Base-by-base conservation (phyloP, 495 filamentous ascomycete species). In the Acidiella bohemica region DNA sequence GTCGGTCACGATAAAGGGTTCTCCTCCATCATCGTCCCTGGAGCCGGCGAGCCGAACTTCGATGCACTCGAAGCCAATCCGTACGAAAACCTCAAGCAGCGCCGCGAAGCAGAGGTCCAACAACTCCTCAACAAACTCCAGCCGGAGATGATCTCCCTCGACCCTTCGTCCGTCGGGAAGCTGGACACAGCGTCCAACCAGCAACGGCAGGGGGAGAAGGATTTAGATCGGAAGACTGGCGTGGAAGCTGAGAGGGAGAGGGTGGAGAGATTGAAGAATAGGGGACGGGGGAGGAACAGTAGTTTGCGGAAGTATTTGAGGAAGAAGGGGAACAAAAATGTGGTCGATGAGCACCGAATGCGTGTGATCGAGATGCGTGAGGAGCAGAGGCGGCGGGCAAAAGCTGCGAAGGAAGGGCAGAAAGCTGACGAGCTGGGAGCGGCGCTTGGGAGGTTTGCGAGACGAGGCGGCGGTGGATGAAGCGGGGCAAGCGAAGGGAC, bases 1-100 rank as follows among this genome's bases (percentile, higher is more conserved):
- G 67, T 93, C 17, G 73, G 76, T 0, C 92, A 95, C 64, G 67
- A 80, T 55, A 63, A 80, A 45, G 92, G 90, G 2, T 95, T 95
- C 62, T 79, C 78, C 31, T 87, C 80, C 38, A 68, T 96, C 36
- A 71, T 96, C 53, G 74, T 95, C 16, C 90, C 90, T 20, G 90
- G 90, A 19, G 83, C 90, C 13, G 90, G 90, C 41, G 90, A 97
- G 62, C 80, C 90, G 34, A 96, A 96, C 69, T 95, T 84, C 60
- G 90, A 97, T 60, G 80, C 85, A 2, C 67, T 93, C 10, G 92
- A 96, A 58, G 66, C 76, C 40, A 97, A 97, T 63, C 90, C 92
- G n/a, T 95, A 90, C 70, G 92, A 96, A 61, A 93, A 79, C 43
- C 73, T 71, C 41, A 88, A 92, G 58, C 84, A 95, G 64, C 72